phyloP scores from a whole-genome alignment of 2,329 filamentous ascomycete species.

The Anisogramma anomala region DNA sequence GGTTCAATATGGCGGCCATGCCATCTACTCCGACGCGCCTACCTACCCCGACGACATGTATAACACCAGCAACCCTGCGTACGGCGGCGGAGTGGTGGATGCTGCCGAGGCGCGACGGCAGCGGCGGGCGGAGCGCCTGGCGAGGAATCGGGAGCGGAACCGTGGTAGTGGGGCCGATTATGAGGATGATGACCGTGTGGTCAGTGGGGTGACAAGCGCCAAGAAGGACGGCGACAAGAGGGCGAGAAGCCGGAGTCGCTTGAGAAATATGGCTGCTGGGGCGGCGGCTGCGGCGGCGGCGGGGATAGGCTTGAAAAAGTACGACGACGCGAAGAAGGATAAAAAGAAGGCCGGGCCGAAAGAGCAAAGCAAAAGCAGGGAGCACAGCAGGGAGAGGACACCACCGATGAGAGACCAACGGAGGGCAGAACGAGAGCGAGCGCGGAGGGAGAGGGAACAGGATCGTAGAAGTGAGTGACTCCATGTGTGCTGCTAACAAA shows the following conservation, averaged over 20 bases:
- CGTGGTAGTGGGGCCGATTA: constrained; percentile 18
- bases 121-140: constrained; percentile 22
- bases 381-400: constrained; percentile 24
- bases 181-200: constrained; percentile 15
- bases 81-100: constrained; percentile 23
- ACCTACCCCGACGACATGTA: constrained; percentile 12
- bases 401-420: constrained; percentile 22
- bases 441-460: constrained; percentile 26
- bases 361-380: constrained; percentile 26
- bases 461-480: constrained; percentile 25
- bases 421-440: constrained; percentile 19
- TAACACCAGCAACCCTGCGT: constrained; percentile 5
- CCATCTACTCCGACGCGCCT: constrained; percentile 34
- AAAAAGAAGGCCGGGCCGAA: constrained; percentile 23
- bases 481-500: neutral
- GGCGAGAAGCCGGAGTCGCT: constrained; percentile 42
- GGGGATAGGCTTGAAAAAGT: constrained; percentile 52
- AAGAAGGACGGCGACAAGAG: constrained; percentile 28
- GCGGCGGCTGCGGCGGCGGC: constrained; percentile 47
- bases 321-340: constrained; percentile 36
- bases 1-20: constrained; percentile 54
- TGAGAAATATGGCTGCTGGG: constrained; percentile 44
- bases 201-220: constrained; percentile 13
- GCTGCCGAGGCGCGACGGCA: constrained; percentile 31
- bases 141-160: constrained; percentile 18